Base-by-base conservation (phyloP, 2,329 filamentous ascomycete genomes). In the Penicillium sp. region DNA sequence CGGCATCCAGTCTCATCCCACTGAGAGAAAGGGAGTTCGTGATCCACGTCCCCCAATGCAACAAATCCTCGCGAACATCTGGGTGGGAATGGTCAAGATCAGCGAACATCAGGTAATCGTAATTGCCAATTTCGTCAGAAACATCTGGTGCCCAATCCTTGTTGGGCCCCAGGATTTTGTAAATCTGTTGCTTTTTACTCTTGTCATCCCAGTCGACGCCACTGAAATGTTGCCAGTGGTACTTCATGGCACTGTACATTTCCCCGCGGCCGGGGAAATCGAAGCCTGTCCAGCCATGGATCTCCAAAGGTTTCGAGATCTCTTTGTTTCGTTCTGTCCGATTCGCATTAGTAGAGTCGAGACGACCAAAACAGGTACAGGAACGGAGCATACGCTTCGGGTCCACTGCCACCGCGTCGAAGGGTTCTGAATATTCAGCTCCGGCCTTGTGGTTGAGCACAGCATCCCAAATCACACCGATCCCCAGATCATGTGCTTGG, bases 401-500 rank as follows among this genome's bases (percentile, higher is more conserved):
- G 64, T 89, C 81, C 23, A 89, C 86, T 67, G 86, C 84, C 42
- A 87, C 78, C 1, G 83, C 85, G 53, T 74, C 72, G 51, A 81
- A 86, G 49, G 79, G 79, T 65, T 89, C 86, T 24, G 79, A 84
- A 47, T 76, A 76, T 65, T 90, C 87, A 6, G 84, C 86, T 2
- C 81, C 86, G 2, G 85, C 85, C 66, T 87, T 88, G 66, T 89
- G 87, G 62, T 89, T 90, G 42, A 89, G 73, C 6, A 90, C 85
- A 1, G 85, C 83, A 67, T 89, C 87, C 78, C 85, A 89, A 59
- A 87, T 79, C 0, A 88, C 62, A 0, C 80, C 79, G 8, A 89
- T 74, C 0, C 79, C 81, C 23, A 79, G 59, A 34, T 79, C 71
- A 46, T 79, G 74, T 0, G 85, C 84, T 12, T 72, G 69, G 18